phyloP scores from a whole-genome alignment of 176 grass and related monocot species.

The Carex pumila region DNA sequence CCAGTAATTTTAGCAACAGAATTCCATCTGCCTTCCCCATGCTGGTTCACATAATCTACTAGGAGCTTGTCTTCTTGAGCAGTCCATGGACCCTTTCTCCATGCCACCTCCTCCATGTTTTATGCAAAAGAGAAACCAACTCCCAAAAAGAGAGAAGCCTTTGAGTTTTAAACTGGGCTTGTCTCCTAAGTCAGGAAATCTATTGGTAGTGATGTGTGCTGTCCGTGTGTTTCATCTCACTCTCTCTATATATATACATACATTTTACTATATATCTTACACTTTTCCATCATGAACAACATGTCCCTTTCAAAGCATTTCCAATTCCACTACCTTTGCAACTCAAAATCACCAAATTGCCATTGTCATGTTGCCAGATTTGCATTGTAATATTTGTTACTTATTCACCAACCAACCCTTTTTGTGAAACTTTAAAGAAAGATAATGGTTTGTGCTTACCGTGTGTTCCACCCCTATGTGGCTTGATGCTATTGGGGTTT shows the following conservation, averaged over 20 bases:
- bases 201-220: not conserved
- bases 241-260: conserved; percentile 11
- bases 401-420: conserved; percentile 8
- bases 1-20: conserved; percentile 77
- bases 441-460: not conserved
- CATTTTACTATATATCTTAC: not conserved
- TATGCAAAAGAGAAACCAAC: not conserved
- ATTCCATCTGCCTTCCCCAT: conserved; percentile 93
- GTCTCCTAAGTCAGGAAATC: conserved; percentile 7
- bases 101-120: conserved; percentile 47
- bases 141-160: conserved; percentile 1
- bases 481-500: not conserved
- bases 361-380: conserved; percentile 6
- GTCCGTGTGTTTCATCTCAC: not conserved
- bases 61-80: conserved; percentile 73
- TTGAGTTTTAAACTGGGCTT: conserved; percentile 1
- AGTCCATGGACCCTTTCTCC: conserved; percentile 97
- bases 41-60: conserved; percentile 59
- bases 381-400: conserved; percentile 10
- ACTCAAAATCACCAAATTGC: not conserved
- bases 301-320: conserved; percentile 21
- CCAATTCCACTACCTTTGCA: conserved; percentile 15
- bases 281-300: not conserved
- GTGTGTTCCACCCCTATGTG: not conserved
- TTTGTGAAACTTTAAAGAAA: not conserved